phyloP scores from a whole-genome alignment of 2,329 filamentous ascomycete species.

The Penicillium brevicompactum region DNA sequence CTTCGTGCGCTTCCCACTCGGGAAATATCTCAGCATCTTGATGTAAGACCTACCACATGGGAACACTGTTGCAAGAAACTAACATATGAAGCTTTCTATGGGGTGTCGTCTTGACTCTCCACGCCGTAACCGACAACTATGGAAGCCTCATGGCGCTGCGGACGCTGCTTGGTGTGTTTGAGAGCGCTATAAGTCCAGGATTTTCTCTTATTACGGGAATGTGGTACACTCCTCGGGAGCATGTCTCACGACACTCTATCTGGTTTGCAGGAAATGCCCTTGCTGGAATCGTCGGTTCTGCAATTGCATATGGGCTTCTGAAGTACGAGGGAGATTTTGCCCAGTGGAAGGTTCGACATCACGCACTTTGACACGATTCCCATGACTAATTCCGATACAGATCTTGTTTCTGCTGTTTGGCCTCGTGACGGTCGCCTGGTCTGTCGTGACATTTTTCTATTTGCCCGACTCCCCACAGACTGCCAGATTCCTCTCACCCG shows the following conservation, averaged over 20 bases:
- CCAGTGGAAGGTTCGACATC: constrained; percentile 16
- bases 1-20: constrained; percentile 35
- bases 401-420: constrained; percentile 24
- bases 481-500: constrained; percentile 15
- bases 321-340: constrained; percentile 12
- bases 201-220: constrained; percentile 36
- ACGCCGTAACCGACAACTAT: constrained; percentile 37
- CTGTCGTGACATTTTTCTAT: constrained; percentile 13
- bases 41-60: constrained; percentile 9
- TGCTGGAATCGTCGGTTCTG: constrained; percentile 24
- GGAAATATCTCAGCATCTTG: constrained; percentile 31
- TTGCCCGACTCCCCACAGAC: constrained; percentile 19
- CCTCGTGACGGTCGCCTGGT: constrained; percentile 15
- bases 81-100: constrained; percentile 22
- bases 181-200: constrained; percentile 37
- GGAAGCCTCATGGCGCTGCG: constrained; percentile 40
- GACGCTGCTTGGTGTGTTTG: constrained; percentile 45
- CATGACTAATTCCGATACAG: neutral
- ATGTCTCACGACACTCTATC: constrained; percentile 26
- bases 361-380: neutral
- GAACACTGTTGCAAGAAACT: neutral
- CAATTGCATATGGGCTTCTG: constrained; percentile 23
- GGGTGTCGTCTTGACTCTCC: constrained; percentile 31
- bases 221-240: constrained; percentile 30
- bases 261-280: constrained; percentile 28